These are phyloP conservation scores for Hypoxylon sp. DNA, from an alignment of 2,329 filamentous ascomycete genomes.

Conservation along the genomic window DNA sequence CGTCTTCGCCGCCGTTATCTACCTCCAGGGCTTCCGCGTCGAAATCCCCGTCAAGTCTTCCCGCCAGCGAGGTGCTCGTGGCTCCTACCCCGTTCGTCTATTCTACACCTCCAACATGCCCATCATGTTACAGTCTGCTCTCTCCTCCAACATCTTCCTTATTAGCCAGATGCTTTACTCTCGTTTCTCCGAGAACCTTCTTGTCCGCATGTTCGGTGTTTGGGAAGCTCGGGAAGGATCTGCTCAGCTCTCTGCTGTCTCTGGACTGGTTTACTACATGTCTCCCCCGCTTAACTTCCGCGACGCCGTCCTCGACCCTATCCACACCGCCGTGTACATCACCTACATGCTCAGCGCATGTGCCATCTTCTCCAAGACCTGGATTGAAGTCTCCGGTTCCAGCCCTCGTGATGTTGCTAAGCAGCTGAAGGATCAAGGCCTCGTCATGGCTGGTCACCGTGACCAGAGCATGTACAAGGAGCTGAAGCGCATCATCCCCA, in stretches of 20 bases:
- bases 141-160: conserved; percentile 99
- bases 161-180: conserved; percentile 99
- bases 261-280: conserved; percentile 99
- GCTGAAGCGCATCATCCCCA: conserved; percentile 98
- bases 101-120: conserved; percentile 99
- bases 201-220: conserved; percentile 96
- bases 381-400: conserved; percentile 99
- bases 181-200: conserved; percentile 98
- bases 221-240: conserved; percentile 98
- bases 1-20: conserved; percentile 98
- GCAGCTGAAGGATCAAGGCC: conserved; percentile 99
- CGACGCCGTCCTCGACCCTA: conserved; percentile 95
- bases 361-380: conserved; percentile 99
- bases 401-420: conserved; percentile 98
- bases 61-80: conserved; percentile 97
- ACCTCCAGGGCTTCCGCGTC: conserved; percentile 98
- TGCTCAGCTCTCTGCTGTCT: conserved; percentile 92
- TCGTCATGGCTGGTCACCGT: conserved; percentile 99
- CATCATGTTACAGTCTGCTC: conserved; percentile 99
- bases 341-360: conserved; percentile 98
- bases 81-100: conserved; percentile 96
- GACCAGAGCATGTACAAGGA: conserved; percentile 99
- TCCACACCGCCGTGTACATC: conserved; percentile 96
- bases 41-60: conserved; percentile 99
- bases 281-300: conserved; percentile 97